Percentiles rank a stretch among this genome's conserved stretches.
Evolutionary conservation across 2,329 filamentous ascomycete species (phyloP).

Genomic region (Microdochium paspali): DNA sequence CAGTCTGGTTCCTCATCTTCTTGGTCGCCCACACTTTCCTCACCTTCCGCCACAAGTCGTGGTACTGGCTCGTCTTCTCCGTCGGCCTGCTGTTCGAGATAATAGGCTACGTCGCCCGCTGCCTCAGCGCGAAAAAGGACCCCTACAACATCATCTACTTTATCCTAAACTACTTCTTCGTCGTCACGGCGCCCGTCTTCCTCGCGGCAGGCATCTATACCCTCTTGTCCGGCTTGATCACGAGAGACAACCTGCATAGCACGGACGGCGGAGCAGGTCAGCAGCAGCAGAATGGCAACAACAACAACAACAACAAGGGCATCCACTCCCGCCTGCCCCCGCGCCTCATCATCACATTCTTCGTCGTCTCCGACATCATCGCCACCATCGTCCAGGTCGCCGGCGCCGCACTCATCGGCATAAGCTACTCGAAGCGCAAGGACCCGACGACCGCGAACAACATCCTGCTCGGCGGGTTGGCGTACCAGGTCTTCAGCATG

Average conservation of each 20-base stretch:
- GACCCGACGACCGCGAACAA: constrained; percentile 42
- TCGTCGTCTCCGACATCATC: constrained; percentile 43
- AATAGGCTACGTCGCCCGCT: constrained; percentile 37
- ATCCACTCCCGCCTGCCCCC: constrained; percentile 33
- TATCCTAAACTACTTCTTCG: constrained; percentile 51
- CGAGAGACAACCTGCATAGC: constrained; percentile 10
- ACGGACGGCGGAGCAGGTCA: no score
- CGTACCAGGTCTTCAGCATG: constrained; percentile 44
- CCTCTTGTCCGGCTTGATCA: constrained; percentile 40
- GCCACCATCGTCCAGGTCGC: constrained; percentile 42
- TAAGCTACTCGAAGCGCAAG: constrained; percentile 33
- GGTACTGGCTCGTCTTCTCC: constrained; percentile 36
- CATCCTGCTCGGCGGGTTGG: constrained; percentile 44
- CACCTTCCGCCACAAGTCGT: constrained; percentile 25
- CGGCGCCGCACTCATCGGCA: constrained; percentile 44
- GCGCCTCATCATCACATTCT: constrained; percentile 39
- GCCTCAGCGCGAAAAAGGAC: constrained; percentile 35
- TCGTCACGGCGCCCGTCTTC: constrained; percentile 49
- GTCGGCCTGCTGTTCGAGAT: constrained; percentile 37
- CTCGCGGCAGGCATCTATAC: constrained; percentile 47
- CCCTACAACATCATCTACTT: constrained; percentile 47
- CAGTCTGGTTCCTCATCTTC: constrained; percentile 31
- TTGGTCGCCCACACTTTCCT: constrained; percentile 26
- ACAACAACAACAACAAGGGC: not conserved
- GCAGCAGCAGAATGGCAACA: not conserved